Conservation (phyloP, 78 protist genomes). For the Protostelium mycophagum region DNA sequence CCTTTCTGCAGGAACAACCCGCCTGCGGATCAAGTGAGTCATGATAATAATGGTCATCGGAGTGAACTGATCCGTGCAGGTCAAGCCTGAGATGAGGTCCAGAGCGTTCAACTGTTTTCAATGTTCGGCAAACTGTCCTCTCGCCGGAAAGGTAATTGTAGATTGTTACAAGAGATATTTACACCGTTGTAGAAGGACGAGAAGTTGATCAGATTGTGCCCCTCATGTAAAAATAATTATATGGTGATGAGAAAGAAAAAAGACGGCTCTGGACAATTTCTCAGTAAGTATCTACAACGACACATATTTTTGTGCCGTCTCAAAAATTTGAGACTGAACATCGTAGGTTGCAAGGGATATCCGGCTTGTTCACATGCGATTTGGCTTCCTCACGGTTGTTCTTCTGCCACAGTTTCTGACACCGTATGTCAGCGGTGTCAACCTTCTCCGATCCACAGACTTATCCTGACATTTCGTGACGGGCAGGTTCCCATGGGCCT, state of each 20-base stretch:
- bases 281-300: neutral
- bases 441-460: neutral
- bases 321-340: too few relatives aligned
- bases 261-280: neutral
- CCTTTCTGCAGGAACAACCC: conserved; percentile 58
- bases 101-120: neutral
- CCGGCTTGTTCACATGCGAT: neutral
- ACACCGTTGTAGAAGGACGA: neutral
- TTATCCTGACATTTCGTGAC: neutral
- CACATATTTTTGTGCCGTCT: too few relatives aligned
- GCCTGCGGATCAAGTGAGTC: conserved; percentile 16
- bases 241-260: neutral
- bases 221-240: neutral
- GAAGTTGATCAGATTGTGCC: neutral
- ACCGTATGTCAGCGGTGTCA: neutral
- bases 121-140: neutral
- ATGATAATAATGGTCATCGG: conserved; percentile 13
- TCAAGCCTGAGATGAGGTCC: neutral
- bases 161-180: too few relatives aligned
- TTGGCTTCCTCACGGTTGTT: neutral
- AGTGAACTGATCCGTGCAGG: neutral
- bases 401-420: neutral
- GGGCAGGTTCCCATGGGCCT: too few relatives aligned
- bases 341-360: neutral
- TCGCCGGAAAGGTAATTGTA: neutral